Evolutionary conservation across 2,329 filamentous ascomycete species (phyloP), one percentile per base, ranked within the genome.

Genomic region (Berkeleyomyces rouxiae): DNA sequence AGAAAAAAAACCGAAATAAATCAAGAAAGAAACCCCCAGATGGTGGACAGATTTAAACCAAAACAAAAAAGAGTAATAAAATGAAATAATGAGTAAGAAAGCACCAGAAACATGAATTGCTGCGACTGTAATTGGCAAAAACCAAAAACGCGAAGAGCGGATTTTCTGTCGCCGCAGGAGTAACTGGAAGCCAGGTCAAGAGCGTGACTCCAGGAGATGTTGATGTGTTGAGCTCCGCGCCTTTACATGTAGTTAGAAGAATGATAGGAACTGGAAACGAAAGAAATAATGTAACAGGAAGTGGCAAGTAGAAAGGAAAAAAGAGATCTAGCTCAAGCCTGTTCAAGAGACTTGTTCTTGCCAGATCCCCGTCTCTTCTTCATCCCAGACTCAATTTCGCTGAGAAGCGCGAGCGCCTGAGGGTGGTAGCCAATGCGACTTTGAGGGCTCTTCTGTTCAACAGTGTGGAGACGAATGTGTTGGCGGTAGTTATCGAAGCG

Each of bases 391-490:
- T 65, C 63, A 31, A 65, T 65, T 5, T 67, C 59, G 59, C 68
- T 68, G 9, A 69, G 66, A 2, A 61, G 47, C 11, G 58, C 3
- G n/a, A 67, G 65, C 3, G 73, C 73, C 1, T 68, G 68, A 0
- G 67, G 61, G 55, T 67, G 65, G 61, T 69, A 74, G 7, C 69
- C 61, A 1, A 72, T 72, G 44, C 74, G 70, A 16, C 69, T 68
- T 44, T 70, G 72, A 4, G 63, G 44, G 16, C 57, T 61, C 58
- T 65, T 65, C 58, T 68, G 64, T 47, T 68, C 63, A 6, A 67
- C 63, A 5, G 71, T 71, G 66, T 76, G 74, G 3, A 75, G 68
- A n/a, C 66, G 67, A n/a, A 75, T 67, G 61, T 76, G 74, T 31
- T 70, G 67, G 1, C 70, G 67, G 66, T 69, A 73, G 68, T 76